Base-by-base conservation (phyloP, 1,284 basidiomycete genomes). In the Sanghuangporus sanghuang region DNA sequence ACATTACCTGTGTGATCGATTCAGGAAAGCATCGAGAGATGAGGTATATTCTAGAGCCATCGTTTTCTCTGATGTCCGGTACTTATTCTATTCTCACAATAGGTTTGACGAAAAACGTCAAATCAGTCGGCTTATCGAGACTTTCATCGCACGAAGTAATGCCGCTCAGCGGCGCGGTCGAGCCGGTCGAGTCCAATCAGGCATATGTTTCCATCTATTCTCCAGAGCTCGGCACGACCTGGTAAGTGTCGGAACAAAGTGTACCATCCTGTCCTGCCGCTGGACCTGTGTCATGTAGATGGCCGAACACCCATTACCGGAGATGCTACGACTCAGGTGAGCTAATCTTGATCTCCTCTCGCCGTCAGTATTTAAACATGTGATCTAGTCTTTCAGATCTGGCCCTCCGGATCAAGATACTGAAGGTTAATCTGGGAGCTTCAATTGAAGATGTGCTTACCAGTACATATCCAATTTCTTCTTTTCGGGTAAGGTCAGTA, bases 31-130 rank as follows among this genome's bases (percentile, higher is more conserved):
- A 99, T 73, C 84, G 92, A 67, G 90, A 95, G 77, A 96, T 96
- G 90, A 85, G 90, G 89, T 90, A 67, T 61, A 70, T 68, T 5
- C 50, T 23, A n/a, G 27, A 23, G 6, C 23, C 50, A 11, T 9
- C 42, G 32, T 11, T 9, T 40, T 52, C 3, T 39, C 56, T 21
- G 62, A n/a, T 35, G 59, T 38, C 44, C 36, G 16, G 54, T 62
- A 27, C 68, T 64, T 62, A 2, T 71, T 16, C 54, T 46, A 14
- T 40, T 16, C 9, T 23, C 66, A 57, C 35, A 23, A 56, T 68
- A 93, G 92, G 67, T 99, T 96, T 72, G 96, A 99, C 72, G 97
- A 99, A 78, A 99, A 98, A 77, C 86, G 96, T 6, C 96, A 99
- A 72, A 88, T 98, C 61, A 97, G 94, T 64, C 86, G 95, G 18